Base-by-base conservation (phyloP, 169 alveolate genomes). In the Eimeria maxima region DNA sequence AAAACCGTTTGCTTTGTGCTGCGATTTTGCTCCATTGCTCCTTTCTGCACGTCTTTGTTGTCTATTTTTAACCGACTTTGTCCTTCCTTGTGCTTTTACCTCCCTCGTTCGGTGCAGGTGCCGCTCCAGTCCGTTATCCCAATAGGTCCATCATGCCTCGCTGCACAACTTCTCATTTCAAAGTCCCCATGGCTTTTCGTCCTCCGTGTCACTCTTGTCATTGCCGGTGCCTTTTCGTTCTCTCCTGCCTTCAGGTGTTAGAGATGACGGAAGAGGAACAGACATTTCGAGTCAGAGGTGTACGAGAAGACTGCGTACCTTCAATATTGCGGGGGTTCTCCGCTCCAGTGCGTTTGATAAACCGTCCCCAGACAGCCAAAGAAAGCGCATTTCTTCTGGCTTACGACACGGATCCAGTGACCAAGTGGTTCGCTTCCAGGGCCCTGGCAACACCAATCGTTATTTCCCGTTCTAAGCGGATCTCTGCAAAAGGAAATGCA, bases 261-360 rank as follows among this genome's bases (percentile, higher is more conserved):
- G 98, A 98, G 90, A 96, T 97, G 76, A 97, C 96, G 42, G 98
- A 97, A 50, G 98, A 89, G 86, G 97, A 97, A 65, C 98, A 98
- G 94, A 97, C 97, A 33, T 98, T 98, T 57, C 95, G 86, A 38
- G 45, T 98, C 44, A 95, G 87, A n/a, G 97, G 96, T 67, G 97
- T 98, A 0, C n/a, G 80, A 63, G 98, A 97, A 90, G 98, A 97
- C 92, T 98, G 99, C 60, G 98, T 98, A 38, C 97, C 98, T 18
- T 98, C 99, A 16, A 92, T 98, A 27, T 97, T 98, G 94, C 97
- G 99, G 60, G 99, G 97, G 24, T 98, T 98, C 90, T 98, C 99
- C 3, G 99, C 99, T 11, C 99, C 99, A 7, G 99, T 98, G 33
- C 97, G 97, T 89, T 97, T 98, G 80, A 97, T 97, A 90, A 87